phyloP scores from a whole-genome alignment of 2,329 filamentous ascomycete genomes.

The Thielaviopsis populi region DNA sequence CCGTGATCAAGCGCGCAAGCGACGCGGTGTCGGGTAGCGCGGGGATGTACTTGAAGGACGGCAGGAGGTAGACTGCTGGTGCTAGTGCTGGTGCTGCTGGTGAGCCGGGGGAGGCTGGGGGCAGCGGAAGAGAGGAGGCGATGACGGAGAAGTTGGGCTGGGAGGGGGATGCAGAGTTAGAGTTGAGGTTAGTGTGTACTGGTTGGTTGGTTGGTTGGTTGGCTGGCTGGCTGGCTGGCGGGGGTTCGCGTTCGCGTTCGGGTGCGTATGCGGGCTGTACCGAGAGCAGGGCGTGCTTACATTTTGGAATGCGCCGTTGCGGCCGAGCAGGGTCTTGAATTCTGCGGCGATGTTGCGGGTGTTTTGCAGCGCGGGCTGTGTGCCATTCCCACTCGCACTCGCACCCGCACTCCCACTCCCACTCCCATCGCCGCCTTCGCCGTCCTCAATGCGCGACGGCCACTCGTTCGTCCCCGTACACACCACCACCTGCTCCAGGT shows the following conservation, averaged over 20 bases:
- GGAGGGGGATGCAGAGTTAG: neutral
- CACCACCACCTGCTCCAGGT: constrained; percentile 69
- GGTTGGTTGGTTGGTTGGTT: too few species aligned
- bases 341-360: constrained; percentile 47
- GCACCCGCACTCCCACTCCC: too few species aligned
- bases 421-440: neutral
- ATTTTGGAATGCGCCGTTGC: constrained; percentile 51
- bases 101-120: constrained; percentile 33
- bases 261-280: too few species aligned
- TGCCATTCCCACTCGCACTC: neutral
- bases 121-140: constrained; percentile 53
- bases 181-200: too few species aligned
- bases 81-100: constrained; percentile 32
- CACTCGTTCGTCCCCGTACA: constrained; percentile 71
- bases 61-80: constrained; percentile 51
- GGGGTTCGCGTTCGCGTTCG: too few species aligned
- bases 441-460: constrained; percentile 67
- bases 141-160: constrained; percentile 72
- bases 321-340: constrained; percentile 53
- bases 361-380: neutral
- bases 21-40: constrained; percentile 49
- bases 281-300: constrained; percentile 29
- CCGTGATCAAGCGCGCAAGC: constrained; percentile 26
- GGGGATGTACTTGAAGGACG: constrained; percentile 68
- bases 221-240: too few species aligned